Percentiles rank a stretch among this genome's conserved stretches.
These are phyloP conservation scores for Acrasis kona DNA, from an alignment of 78 protist species.

Conservation along the genomic window DNA sequence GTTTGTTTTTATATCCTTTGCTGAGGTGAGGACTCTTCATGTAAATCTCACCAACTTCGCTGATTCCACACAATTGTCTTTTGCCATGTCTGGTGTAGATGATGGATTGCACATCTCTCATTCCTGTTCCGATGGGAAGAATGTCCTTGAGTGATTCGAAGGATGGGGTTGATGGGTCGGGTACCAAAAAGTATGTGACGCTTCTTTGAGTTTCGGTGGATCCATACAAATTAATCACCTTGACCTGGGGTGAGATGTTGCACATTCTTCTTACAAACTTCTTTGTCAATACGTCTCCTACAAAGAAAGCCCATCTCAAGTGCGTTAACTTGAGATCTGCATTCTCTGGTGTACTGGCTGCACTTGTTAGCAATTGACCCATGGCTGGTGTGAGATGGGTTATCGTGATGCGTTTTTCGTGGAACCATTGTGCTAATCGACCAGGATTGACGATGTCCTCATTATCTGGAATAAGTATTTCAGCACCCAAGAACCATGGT, in stretches of 20 bases:
- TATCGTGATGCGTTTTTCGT: constrained; percentile 26
- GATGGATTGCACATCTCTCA: constrained; percentile 50
- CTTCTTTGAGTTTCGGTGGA: constrained; percentile 64
- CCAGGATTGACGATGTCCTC: constrained; percentile 60
- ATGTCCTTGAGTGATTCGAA: constrained; percentile 29
- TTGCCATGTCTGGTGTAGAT: constrained; percentile 1
- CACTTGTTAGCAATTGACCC: constrained; percentile 53
- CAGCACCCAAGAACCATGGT: constrained; percentile 67
- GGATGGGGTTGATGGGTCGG: not conserved
- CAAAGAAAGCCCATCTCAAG: constrained; percentile 43
- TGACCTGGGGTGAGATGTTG: constrained; percentile 30
- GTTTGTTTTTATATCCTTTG: constrained; percentile 39
- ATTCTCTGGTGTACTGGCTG: not conserved
- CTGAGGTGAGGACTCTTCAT: constrained; percentile 38
- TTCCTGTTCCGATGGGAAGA: constrained; percentile 49
- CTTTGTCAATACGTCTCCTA: constrained; percentile 60
- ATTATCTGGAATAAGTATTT: constrained; percentile 35
- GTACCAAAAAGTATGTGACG: constrained; percentile 17
- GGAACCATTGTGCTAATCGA: constrained; percentile 47
- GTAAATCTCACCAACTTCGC: constrained; percentile 52
- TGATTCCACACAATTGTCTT: constrained; percentile 20
- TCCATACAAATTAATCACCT: constrained; percentile 68
- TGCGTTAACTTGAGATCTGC: constrained; percentile 18
- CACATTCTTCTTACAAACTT: constrained; percentile 39
- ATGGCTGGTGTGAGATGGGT: constrained; percentile 66